Percentiles rank a stretch among this genome's conserved stretches.
Evolutionary conservation across 169 alveolate genomes (phyloP).

Genomic region (Eimeria brunetti): DNA sequence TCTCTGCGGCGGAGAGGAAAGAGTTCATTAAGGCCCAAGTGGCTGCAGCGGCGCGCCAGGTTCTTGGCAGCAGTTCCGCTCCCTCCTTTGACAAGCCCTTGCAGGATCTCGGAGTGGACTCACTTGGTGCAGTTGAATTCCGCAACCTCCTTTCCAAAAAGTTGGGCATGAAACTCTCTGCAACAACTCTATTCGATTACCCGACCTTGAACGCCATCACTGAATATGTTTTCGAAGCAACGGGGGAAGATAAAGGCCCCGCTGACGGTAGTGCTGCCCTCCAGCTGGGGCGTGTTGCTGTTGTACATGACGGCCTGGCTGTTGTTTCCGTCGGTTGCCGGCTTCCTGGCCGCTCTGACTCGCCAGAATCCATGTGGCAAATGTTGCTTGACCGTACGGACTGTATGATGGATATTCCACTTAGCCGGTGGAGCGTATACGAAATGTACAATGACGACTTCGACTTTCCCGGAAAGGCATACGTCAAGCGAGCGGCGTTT

Average conservation of each 20-base stretch:
- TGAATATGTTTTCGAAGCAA: slow-evolving; percentile 72
- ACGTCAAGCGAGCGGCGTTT: slow-evolving; percentile 83
- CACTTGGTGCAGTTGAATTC: slow-evolving; percentile 90
- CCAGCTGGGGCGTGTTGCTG: slow-evolving; percentile 2
- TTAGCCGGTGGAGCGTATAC: slow-evolving; percentile 82
- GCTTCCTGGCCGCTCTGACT: slow-evolving; percentile 81
- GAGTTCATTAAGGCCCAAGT: slow-evolving; percentile 67
- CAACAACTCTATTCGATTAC: slow-evolving; percentile 84
- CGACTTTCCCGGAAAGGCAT: slow-evolving; percentile 83
- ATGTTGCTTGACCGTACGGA: slow-evolving; percentile 77
- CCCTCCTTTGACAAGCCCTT: slow-evolving; percentile 78
- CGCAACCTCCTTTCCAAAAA: slow-evolving; percentile 85
- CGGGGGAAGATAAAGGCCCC: slow-evolving; percentile 19
- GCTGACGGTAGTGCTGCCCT: neutral
- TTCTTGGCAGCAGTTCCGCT: slow-evolving; percentile 67
- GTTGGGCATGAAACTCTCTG: slow-evolving; percentile 86
- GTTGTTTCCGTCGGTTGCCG: slow-evolving; percentile 82
- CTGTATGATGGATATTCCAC: slow-evolving; percentile 82
- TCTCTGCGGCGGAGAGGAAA: slow-evolving; percentile 74
- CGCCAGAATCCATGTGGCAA: slow-evolving; percentile 77
- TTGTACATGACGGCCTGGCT: slow-evolving; percentile 65
- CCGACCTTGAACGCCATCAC: slow-evolving; percentile 83
- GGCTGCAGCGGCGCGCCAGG: slow-evolving; percentile 75
- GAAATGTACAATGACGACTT: slow-evolving; percentile 81
- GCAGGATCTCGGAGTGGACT: slow-evolving; percentile 88